Conservation (phyloP, 208 protist genomes). For the Crithidia bombi region DNA sequence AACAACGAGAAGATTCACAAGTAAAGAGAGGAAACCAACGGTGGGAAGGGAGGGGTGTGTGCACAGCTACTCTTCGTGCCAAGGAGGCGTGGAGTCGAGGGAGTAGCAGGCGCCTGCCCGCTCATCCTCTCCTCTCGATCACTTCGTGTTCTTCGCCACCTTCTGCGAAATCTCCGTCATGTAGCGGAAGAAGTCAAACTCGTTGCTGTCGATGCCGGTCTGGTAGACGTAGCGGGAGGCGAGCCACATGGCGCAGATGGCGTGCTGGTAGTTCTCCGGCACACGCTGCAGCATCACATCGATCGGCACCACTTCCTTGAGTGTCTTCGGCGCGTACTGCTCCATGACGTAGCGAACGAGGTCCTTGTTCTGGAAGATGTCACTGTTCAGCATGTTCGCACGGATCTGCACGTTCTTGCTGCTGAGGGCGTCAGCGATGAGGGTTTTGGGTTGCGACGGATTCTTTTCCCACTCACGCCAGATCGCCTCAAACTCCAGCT, state of each 20-base stretch:
- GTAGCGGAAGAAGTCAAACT: conserved; percentile 93
- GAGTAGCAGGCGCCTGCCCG: no score
- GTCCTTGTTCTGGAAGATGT: conserved; percentile 82
- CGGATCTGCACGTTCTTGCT: conserved; percentile 92
- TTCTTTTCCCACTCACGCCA: conserved; percentile 80
- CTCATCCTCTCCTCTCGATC: no score
- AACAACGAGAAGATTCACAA: no score
- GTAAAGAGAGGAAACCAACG: no score
- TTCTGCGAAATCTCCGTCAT: conserved; percentile 68
- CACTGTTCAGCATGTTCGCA: conserved; percentile 75
- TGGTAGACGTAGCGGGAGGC: conserved; percentile 94
- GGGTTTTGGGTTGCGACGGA: conserved; percentile 58
- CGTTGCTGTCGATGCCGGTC: conserved; percentile 76
- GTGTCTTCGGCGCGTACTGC: conserved; percentile 79
- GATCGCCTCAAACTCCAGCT: conserved; percentile 91
- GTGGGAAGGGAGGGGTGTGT: no score
- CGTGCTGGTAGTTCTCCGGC: conserved; percentile 92
- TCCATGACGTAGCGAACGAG: conserved; percentile 79
- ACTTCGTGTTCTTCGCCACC: conserved; percentile 31
- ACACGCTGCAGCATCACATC: conserved; percentile 90
- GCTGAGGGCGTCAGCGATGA: conserved; percentile 86
- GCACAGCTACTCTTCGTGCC: no score
- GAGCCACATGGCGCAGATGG: conserved; percentile 94
- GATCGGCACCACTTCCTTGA: conserved; percentile 81
- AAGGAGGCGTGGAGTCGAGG: no score